phyloP scores from a whole-genome alignment of 2,329 filamentous ascomycete species.

The Endocalyx cinctus region DNA sequence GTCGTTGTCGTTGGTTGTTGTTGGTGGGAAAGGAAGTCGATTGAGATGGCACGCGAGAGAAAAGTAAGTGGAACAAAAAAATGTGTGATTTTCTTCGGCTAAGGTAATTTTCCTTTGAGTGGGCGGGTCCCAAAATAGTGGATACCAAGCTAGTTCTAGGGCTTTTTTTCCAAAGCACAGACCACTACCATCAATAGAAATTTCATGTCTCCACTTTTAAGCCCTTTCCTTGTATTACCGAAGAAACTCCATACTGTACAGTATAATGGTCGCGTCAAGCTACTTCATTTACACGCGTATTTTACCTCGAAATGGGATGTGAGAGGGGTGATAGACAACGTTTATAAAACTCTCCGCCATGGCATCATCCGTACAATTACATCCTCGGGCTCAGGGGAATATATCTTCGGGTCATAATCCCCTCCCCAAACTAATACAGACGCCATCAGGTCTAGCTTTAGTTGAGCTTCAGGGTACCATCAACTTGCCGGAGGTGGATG shows the following conservation, averaged over 20 bases:
- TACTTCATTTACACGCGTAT: no score
- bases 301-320: no score
- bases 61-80: slow-evolving; percentile 14
- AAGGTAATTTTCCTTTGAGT: slow-evolving; percentile 24
- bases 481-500: slow-evolving; percentile 56
- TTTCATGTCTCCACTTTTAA: no score
- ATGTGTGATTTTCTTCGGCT: slow-evolving; percentile 27
- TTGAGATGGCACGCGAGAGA: slow-evolving; percentile 17
- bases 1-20: slow-evolving; percentile 24
- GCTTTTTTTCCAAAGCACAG: slow-evolving; percentile 24
- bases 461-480: slow-evolving; percentile 91
- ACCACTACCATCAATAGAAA: no score
- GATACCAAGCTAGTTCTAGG: slow-evolving; percentile 16
- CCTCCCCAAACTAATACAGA: slow-evolving; percentile 79
- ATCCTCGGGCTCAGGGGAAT: slow-evolving; percentile 29
- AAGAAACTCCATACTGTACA: no score
- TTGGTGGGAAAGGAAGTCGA: no score
- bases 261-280: slow-evolving; percentile 1
- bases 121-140: slow-evolving; percentile 19
- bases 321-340: no score
- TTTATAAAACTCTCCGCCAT: no score
- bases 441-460: slow-evolving; percentile 82
- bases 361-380: slow-evolving; percentile 34
- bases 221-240: no score
- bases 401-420: slow-evolving; percentile 38